phyloP scores from a whole-genome alignment of 768 basidiomycete genomes.

The Xerocomus potaroensis region DNA sequence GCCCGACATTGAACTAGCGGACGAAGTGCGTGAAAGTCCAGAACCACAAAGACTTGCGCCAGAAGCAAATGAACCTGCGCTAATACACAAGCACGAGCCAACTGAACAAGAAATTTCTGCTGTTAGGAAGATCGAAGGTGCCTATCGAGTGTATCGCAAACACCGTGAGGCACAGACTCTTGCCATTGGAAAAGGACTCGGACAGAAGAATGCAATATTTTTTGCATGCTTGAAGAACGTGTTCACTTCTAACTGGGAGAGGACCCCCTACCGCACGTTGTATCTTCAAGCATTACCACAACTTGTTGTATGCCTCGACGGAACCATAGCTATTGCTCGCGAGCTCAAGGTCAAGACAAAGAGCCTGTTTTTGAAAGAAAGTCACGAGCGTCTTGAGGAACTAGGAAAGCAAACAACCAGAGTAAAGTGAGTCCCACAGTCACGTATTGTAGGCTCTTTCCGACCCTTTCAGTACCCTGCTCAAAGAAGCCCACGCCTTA shows the following conservation, averaged over 20 bases:
- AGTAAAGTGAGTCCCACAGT: constrained; percentile 31
- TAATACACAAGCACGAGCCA: constrained; percentile 16
- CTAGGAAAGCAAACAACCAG: constrained; percentile 27
- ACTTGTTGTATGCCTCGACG: constrained; percentile 39
- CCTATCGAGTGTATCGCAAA: constrained; percentile 9
- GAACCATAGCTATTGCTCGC: constrained; percentile 21
- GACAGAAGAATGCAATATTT: constrained; percentile 26
- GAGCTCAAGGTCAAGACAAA: constrained; percentile 32
- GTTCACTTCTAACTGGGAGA: constrained; percentile 26
- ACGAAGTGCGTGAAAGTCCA: constrained; percentile 10
- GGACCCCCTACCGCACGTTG: constrained; percentile 31
- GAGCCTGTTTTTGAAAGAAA: constrained; percentile 23
- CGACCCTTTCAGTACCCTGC: constrained; percentile 16
- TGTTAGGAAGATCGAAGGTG: constrained; percentile 21
- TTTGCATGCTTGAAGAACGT: constrained; percentile 26
- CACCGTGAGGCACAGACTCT: not conserved
- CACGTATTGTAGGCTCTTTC: not conserved
- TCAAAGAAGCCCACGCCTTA: constrained; percentile 26
- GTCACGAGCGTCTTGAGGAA: constrained; percentile 35
- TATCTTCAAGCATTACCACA: constrained; percentile 38
- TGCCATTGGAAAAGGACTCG: constrained; percentile 13
- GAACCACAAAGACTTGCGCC: constrained; percentile 10
- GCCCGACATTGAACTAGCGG: not conserved
- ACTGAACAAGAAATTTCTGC: constrained; percentile 26
- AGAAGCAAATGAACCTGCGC: constrained; percentile 8